Percentiles rank a stretch among this genome's conserved stretches.
These are phyloP conservation scores for Trichoderma atrobrunneum DNA, from an alignment of 2,329 filamentous ascomycete genomes.

Conservation along the genomic window DNA sequence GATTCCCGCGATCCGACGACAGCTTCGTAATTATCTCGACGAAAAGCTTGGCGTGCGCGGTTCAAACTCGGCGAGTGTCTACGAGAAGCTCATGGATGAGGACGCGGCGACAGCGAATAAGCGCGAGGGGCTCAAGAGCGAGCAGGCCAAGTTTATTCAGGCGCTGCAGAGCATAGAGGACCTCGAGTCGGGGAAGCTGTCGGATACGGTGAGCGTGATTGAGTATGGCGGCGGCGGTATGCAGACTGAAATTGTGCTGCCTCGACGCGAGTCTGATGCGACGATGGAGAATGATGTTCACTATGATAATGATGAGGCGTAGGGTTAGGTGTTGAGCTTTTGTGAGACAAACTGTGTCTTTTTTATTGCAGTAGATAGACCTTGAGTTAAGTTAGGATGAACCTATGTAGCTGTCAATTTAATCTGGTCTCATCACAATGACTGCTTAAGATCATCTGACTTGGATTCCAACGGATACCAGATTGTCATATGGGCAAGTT, in stretches of 20 bases:
- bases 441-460: neutral
- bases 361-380: neutral
- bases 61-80: conserved; percentile 31
- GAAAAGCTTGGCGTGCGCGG: conserved; percentile 42
- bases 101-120: conserved; percentile 42
- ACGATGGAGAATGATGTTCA: conserved; percentile 14
- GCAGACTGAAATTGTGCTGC: neutral
- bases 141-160: conserved; percentile 46
- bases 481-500: no score
- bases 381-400: neutral
- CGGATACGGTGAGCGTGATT: neutral
- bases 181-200: conserved; percentile 37
- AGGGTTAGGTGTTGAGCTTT: neutral
- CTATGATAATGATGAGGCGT: neutral
- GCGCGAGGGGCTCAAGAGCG: conserved; percentile 42
- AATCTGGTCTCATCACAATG: neutral
- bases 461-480: neutral
- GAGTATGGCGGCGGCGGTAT: neutral
- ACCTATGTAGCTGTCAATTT: neutral
- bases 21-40: conserved; percentile 44
- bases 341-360: neutral
- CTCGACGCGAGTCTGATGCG: conserved; percentile 9
- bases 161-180: conserved; percentile 46
- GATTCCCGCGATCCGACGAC: conserved; percentile 43
- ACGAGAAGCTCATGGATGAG: conserved; percentile 48